Conservation (phyloP, 345 rosid genomes). For the Gossypium sturtianum region DNA sequence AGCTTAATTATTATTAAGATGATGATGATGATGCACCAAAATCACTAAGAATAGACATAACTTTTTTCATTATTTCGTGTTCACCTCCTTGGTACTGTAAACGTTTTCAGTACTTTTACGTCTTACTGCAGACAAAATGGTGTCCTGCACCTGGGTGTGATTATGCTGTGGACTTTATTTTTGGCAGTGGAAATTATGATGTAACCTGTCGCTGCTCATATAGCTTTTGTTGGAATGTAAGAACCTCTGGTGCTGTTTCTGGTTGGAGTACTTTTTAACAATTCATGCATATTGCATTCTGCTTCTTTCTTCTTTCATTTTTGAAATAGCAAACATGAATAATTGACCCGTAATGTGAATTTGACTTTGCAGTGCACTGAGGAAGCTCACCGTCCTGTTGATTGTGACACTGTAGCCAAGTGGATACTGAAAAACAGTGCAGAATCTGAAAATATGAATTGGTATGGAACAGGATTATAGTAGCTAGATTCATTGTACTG, state of each 20-base stretch:
- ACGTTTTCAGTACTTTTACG: neutral
- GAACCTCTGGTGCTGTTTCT: constrained; percentile 15
- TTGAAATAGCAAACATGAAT: neutral
- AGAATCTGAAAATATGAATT: constrained; percentile 98
- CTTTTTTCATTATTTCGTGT: constrained; percentile 1
- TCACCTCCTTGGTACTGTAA: neutral
- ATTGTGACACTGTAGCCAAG: constrained; percentile 79
- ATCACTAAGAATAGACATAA: neutral
- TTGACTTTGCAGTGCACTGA: constrained; percentile 48
- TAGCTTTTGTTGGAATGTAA: constrained; percentile 88
- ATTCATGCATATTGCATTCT: neutral
- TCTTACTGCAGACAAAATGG: constrained; percentile 66
- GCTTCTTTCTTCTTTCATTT: neutral
- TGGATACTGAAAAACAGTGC: constrained; percentile 97
- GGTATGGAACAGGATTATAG: constrained; percentile 28
- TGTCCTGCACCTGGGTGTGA: constrained; percentile 95
- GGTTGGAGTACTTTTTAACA: constrained; percentile 6
- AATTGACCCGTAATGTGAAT: neutral
- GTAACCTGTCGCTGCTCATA: constrained; percentile 60
- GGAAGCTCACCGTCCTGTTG: constrained; percentile 99
- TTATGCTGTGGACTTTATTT: constrained; percentile 69
- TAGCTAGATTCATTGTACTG: neutral
- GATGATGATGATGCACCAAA: neutral
- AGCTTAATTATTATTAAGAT: neutral
- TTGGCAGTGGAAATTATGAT: constrained; percentile 68